Base-by-base conservation (phyloP, 305 asterid genomes). In the Solanum hybrid region DNA sequence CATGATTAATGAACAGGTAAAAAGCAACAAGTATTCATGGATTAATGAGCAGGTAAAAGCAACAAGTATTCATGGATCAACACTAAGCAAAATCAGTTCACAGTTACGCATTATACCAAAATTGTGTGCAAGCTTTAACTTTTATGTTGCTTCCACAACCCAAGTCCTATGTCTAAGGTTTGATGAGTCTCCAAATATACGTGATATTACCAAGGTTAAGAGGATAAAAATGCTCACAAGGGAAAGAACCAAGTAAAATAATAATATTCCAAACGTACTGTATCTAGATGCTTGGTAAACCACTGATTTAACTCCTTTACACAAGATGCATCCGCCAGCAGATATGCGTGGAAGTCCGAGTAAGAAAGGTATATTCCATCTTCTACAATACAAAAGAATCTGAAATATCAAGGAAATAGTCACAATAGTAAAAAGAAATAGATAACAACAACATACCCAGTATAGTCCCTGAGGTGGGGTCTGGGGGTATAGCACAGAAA, bases 261-360 rank as follows among this genome's bases (percentile, higher is more conserved):
- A 87, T 3, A 78, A 38, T 27, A 81, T 29, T 36, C n/a, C 69
- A 79, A 22, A 71, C 79, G 40, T 96, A 97, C 99, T 97, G 98
- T 93, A 91, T 97, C 98, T 86, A 97, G 91, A 92, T 97, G 98
- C 95, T 95, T 95, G 78, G 93, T 45, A 88, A 97, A 95, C 99
- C 99, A 97, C 86, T 95, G 96, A 89, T 95, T 97, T 88, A 97
- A 93, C 94, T 97, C 98, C 94, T 96, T 94, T 95, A 94, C 93
- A 91, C 98, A 94, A 87, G 96, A 93, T 78, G 98, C 93, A 92
- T 97, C 99, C 91, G 76, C 93, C 77, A 96, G 93, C 95, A 96
- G 94, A 95, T 94, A 97, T 66, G 95, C 89, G 90, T 94, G 98
- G 91, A 95, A 97, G 92, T 95, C 99, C 81, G 98, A 93, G 89